Base-by-base conservation (phyloP, 768 basidiomycete species). In the Hypholoma fasciculare region DNA sequence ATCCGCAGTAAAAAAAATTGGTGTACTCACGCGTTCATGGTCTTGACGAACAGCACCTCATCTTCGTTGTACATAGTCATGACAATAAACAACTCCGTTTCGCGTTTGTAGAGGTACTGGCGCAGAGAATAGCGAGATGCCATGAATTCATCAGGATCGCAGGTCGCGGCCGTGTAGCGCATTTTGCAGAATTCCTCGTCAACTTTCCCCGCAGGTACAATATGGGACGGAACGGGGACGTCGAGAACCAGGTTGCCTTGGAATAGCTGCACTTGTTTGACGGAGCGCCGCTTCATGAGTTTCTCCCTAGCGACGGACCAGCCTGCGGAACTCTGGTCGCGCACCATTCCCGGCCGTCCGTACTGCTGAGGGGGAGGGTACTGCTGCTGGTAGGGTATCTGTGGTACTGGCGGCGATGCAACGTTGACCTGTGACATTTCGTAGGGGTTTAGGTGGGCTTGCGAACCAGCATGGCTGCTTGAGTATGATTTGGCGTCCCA, bases 1-100 rank as follows among this genome's bases (percentile, higher is more conserved):
- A 12, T 19, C 38, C 4, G 16, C 27, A 3, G 39, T n/a, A 47
- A 58, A 49, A 56, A 60, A 57, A 62, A 34, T 34, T 13, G 48
- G 54, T 40, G 34, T 43, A 78, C 88, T 66, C 67, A 89, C 87
- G 90, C 84, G 64, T 93, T 92, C 89, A 94, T 92, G 11, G 92
- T 94, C 67, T 80, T 83, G 67, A 78, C 77, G 69, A 92, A 93
- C 26, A 92, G 76, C 8, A 87, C 76, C 67, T 92, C 90, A 67
- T 92, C 92, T 75, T 97, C 94, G 70, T 96, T 96, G 71, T 92
- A 92, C 93, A 96, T 96, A 44, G 94, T 96, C 86, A 96, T 92
- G 42, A 96, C 94, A 64, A 97, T 92, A 75, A 96, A 95, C 13
- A 97, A 80, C 73, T 96, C 95, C 8, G 94, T 96, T 53, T 87